These are phyloP conservation scores for Curvularia sp. DNA, from an alignment of 2,329 filamentous ascomycete genomes.

Conservation along the genomic window DNA sequence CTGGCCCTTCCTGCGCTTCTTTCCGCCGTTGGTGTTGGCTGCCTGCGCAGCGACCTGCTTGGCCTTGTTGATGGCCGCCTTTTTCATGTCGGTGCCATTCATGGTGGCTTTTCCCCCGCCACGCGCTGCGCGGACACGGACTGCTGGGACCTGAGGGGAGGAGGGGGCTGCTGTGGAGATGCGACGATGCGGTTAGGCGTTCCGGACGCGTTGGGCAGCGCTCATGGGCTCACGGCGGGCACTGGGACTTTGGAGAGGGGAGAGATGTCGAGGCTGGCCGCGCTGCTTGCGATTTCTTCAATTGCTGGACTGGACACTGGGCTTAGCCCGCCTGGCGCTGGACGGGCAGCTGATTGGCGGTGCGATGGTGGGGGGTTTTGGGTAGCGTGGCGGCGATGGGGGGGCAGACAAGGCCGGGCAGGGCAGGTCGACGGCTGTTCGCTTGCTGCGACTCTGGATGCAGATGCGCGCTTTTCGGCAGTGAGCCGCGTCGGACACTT, in stretches of 20 bases:
- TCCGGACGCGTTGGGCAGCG: constrained; percentile 36
- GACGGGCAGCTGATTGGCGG: constrained; percentile 41
- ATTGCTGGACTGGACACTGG: constrained; percentile 38
- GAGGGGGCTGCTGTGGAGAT: constrained; percentile 17
- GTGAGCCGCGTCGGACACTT: not conserved
- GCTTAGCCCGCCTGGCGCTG: constrained; percentile 42
- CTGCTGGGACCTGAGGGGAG: constrained; percentile 10
- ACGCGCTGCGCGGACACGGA: constrained; percentile 29
- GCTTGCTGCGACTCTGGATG: not conserved
- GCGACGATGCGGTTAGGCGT: constrained; percentile 35
- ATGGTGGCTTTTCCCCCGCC: constrained; percentile 56
- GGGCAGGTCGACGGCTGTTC: not conserved
- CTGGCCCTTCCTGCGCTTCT: constrained; percentile 78
- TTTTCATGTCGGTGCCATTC: constrained; percentile 70
- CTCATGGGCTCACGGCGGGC: constrained; percentile 31
- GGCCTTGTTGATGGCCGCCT: constrained; percentile 69
- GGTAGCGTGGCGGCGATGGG: constrained; percentile 20
- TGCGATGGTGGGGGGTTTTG: constrained; percentile 18
- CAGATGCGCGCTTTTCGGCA: constrained; percentile 1
- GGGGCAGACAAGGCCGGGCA: not conserved
- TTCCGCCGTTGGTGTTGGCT: constrained; percentile 63
- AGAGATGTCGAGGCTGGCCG: constrained; percentile 27
- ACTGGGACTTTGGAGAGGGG: not conserved
- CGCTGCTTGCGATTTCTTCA: constrained; percentile 44
- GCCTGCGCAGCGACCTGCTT: constrained; percentile 67